Evolutionary conservation across 2,329 filamentous ascomycete species (phyloP), one percentile per base, ranked within the genome.

Genomic region (Colletotrichum cordylinicola): DNA sequence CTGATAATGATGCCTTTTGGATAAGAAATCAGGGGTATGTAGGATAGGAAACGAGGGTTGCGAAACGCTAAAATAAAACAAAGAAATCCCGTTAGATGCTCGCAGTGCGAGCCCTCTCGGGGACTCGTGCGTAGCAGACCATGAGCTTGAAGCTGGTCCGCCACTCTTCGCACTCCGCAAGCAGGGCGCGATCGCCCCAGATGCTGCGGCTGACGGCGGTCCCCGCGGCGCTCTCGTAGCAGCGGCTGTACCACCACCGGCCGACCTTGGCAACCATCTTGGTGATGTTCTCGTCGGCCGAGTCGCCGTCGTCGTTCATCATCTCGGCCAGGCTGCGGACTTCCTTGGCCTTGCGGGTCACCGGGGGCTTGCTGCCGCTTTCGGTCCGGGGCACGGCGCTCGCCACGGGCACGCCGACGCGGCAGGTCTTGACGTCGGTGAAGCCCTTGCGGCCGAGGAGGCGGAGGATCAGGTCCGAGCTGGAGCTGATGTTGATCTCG

Each of bases 201-300:
- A 98, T 94, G 82, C 94, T 91, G 76, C 81, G 83, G 64, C 87
- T 85, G 66, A 88, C 82, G 37, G 86, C 83, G 75, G 74, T 43
- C n/a, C 91, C 84, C 10, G 93, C 88, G 6, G 90, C 89, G 72
- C 90, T 91, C 85, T 98, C 96, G 83, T 98, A 98, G 87, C 96
- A 98, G 68, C 94, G 92, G 12, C 92, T 94, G 85, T 98, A 98
- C 97, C 97, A 99, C 95, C 96, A 98, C 58, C 97, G 91, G 3
- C 96, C 96, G 13, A 98, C 96, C 77, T 93, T 94, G 18, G 96
- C 94, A 27, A 98, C 96, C 89, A 98, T 98, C 81, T 95, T 96
- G 16, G 95, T 95, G 81, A 98, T 98, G 78, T 92, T 93, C 81
- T 96, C 95, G 79, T 98, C 95, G 27, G 94, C 93, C 16, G 90